A percentile compares a stretch with the other conserved stretches of the same genome.
Evolutionary conservation across 179 eudicot genomes (phyloP).

Genomic region (Camellia oleifera): DNA sequence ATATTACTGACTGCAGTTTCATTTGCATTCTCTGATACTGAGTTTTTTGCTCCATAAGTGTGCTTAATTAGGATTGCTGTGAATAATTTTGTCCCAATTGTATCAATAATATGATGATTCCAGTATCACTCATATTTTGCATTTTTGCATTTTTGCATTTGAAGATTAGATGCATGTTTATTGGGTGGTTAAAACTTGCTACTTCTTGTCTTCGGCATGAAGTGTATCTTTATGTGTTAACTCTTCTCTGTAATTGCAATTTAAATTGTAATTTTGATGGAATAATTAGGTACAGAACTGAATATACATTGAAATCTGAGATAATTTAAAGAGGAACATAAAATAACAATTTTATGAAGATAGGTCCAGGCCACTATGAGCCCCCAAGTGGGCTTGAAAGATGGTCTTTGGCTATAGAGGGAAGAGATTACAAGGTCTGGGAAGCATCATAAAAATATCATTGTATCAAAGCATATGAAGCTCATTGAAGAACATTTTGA

Average conservation of each 20-base stretch:
- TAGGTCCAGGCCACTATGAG: no score
- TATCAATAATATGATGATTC: not conserved
- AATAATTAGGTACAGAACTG: not conserved
- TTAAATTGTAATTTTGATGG: not conserved
- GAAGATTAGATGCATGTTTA: not conserved
- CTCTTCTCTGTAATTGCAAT: not conserved
- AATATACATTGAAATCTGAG: not conserved
- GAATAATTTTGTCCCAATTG: not conserved
- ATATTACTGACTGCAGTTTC: not conserved
- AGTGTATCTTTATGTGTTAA: not conserved
- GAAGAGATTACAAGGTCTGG: no score
- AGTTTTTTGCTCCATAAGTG: not conserved
- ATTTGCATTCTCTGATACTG: not conserved
- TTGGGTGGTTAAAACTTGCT: not conserved
- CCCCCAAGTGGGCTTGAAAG: no score
- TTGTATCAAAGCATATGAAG: no score
- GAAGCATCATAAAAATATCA: no score
- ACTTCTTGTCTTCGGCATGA: slow-evolving; percentile 2
- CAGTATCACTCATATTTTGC: not conserved
- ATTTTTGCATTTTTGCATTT: not conserved
- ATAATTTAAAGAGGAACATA: not conserved
- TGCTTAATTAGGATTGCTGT: slow-evolving; percentile 3
- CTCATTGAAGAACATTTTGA: no score
- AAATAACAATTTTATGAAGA: no score
- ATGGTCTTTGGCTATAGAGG: no score